These are phyloP conservation scores for Fusarium marasasianum DNA, from an alignment of 2,329 filamentous ascomycete genomes.

Conservation along the genomic window DNA sequence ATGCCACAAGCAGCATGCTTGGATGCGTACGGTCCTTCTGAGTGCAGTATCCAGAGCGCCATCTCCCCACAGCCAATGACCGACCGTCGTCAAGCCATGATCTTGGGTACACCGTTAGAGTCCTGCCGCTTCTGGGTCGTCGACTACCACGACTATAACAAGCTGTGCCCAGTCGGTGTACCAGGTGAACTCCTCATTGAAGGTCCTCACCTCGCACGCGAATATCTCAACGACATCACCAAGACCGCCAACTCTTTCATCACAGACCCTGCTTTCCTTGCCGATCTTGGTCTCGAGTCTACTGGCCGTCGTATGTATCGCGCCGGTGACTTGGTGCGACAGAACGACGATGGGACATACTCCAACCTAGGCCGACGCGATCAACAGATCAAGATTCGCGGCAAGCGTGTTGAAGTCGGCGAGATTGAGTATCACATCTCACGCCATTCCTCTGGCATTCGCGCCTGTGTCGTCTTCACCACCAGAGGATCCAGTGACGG, in stretches of 20 bases:
- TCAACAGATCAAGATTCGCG: background rate
- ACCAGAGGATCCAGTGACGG: background rate
- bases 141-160: background rate
- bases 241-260: background rate
- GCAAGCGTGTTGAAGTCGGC: background rate
- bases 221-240: background rate
- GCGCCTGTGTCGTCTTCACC: background rate
- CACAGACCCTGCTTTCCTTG: background rate
- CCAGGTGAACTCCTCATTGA: background rate
- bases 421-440: constrained; percentile 6
- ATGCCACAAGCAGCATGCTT: background rate
- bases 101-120: background rate
- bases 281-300: background rate
- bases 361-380: background rate
- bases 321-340: background rate
- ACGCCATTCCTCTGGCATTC: background rate
- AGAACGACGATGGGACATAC: background rate
- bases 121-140: background rate
- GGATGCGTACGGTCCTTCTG: background rate
- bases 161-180: background rate
- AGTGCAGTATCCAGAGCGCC: background rate
- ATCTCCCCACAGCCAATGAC: background rate
- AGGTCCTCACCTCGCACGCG: background rate
- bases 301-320: background rate
- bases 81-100: background rate